These are phyloP conservation scores for Mimosa pudica DNA, from an alignment of 306 rosid species.

Conservation along the genomic window DNA sequence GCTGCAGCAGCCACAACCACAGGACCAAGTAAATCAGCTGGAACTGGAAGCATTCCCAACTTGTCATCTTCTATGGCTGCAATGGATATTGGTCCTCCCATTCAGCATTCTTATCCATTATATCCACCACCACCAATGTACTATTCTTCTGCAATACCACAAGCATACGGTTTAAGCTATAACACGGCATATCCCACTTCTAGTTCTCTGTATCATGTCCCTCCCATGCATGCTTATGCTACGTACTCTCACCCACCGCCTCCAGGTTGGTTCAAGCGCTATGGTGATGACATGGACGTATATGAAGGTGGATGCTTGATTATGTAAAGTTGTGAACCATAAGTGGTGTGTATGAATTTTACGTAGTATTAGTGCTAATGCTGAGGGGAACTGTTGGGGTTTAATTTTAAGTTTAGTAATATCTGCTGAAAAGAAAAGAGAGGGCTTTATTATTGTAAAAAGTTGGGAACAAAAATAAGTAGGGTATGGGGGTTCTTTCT, in stretches of 20 bases:
- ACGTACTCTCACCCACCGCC: constrained; percentile 9
- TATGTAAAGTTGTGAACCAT: constrained; percentile 44
- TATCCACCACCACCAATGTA: constrained; percentile 34
- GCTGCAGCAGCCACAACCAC: not conserved
- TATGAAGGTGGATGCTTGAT: constrained; percentile 45
- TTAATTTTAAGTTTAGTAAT: constrained; percentile 3
- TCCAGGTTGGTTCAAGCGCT: constrained; percentile 25
- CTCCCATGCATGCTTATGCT: constrained; percentile 42
- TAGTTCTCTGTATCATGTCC: constrained; percentile 36
- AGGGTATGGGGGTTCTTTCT: constrained; percentile 15
- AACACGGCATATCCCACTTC: constrained; percentile 45
- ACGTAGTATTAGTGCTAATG: not conserved
- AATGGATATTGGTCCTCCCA: constrained; percentile 39
- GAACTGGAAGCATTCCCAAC: constrained; percentile 20
- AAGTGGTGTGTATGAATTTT: too few relatives aligned
- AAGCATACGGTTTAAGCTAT: constrained; percentile 45
- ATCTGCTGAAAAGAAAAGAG: not conserved
- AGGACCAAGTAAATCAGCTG: constrained; percentile 12
- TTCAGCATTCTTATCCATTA: constrained; percentile 45
- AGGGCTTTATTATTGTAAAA: not conserved
- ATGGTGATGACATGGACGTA: constrained; percentile 28
- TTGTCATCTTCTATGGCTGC: constrained; percentile 7
- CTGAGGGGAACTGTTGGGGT: not conserved
- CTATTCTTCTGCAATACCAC: constrained; percentile 19
- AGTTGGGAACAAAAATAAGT: constrained; percentile 3